Evolutionary conservation across 768 basidiomycete species (phyloP), one percentile per base, ranked within the genome.

Genomic region (Mycena filopes): DNA sequence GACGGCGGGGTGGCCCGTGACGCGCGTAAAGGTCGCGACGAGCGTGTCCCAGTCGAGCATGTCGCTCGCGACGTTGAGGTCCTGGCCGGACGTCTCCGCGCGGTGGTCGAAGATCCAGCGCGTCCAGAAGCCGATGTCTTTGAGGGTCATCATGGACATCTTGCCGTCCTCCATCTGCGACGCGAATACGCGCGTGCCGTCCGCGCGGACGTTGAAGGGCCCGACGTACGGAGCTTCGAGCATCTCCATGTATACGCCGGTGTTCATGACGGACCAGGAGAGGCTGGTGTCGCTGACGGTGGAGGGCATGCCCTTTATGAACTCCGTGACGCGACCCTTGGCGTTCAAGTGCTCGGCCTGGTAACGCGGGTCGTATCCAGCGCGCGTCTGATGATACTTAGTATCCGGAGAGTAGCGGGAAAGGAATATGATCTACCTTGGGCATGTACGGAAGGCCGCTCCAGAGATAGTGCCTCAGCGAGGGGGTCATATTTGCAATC

Each of bases 171-270:
- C 70, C 43, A 75, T 53, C 8, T 73, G 70, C 26, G 71, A 63
- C 13, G 66, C 72, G 56, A 75, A 76, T 5, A 74, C 66, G 43
- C 69, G 60, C 16, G 75, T 71, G 25, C 74, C 75, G 57, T 76
- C 74, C 8, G 46, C 71, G 54, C 67, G 73, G 29, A 63, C 55
- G 46, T 71, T 68, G 53, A 69, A 63, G 16, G 74, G 74, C 20
- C 66, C 63, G 49, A 75, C 53, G 40, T 41, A 69, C 26, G 71
- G 45, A 20, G 42, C 54, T 66, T 77, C 71, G n/a, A 82, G 72
- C 76, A 81, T 81, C 47, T 83, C 81, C 68, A 81, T 76, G 65
- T 82, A 82, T 11, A 79, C 79, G 2, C 81, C 78, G 1, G 80
- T 76, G 2, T 78, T 77, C 60, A 82, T 70, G 26, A 75, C 67